These are phyloP conservation scores for Mediolabrus comicus DNA, from an alignment of 108 stramenopile species.

Conservation along the genomic window DNA sequence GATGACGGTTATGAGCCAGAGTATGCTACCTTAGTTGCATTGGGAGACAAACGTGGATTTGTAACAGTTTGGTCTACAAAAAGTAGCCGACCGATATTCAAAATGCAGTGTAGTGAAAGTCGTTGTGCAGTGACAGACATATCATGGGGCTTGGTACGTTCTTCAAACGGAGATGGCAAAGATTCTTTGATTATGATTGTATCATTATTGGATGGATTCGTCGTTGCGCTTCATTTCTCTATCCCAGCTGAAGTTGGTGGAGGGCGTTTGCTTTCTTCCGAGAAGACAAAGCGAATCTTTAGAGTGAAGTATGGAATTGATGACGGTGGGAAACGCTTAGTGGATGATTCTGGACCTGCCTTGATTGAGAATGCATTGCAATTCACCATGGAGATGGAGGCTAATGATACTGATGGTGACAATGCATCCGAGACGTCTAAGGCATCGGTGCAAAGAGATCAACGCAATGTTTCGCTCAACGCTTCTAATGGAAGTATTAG, in stretches of 20 bases:
- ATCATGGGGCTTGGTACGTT: constrained; percentile 63
- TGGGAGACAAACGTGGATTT: constrained; percentile 85
- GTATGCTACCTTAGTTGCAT: constrained; percentile 77
- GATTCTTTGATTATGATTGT: constrained; percentile 62
- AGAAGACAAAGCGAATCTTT: constrained; percentile 66
- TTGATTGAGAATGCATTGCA: constrained; percentile 86
- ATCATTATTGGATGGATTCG: constrained; percentile 80
- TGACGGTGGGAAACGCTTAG: constrained; percentile 55
- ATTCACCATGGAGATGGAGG: constrained; percentile 64
- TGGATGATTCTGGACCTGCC: constrained; percentile 69
- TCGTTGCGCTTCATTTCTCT: constrained; percentile 71
- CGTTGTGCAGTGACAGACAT: constrained; percentile 83
- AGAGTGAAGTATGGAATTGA: constrained; percentile 81
- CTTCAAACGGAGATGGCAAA: constrained; percentile 21
- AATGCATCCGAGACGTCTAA: neutral
- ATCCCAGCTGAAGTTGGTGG: constrained; percentile 75
- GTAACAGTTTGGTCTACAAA: constrained; percentile 86
- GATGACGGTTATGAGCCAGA: constrained; percentile 74
- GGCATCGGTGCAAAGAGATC: neutral
- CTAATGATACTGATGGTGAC: constrained; percentile 11
- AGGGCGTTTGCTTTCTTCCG: constrained; percentile 41
- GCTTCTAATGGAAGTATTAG: constrained; percentile 2
- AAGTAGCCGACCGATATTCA: constrained; percentile 73
- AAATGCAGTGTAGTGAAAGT: constrained; percentile 83
- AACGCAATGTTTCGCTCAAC: neutral